Base-by-base conservation (phyloP, 805 yeast species). In the Pichia pseudocactophila region DNA sequence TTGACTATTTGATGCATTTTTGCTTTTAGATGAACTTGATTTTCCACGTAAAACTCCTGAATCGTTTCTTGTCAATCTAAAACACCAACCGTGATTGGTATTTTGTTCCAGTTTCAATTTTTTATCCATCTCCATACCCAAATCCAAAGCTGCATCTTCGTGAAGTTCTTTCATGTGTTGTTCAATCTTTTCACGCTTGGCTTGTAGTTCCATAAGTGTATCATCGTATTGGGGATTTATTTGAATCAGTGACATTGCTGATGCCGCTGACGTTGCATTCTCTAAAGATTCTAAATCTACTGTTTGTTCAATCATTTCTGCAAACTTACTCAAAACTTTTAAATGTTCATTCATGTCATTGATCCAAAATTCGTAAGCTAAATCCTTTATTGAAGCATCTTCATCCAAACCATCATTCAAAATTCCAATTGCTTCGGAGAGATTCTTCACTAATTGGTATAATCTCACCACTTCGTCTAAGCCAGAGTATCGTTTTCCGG, bases 181-280 rank as follows among this genome's bases (percentile, higher is more conserved):
- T 46, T 75, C 74, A 11, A 80, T 63, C 1, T 59, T 57, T 42
- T 78, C 82, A 20, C 88, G 66, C 46, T 77, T 68, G 27, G 63
- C 63, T 56, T 79, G 78, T 41, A 86, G 75, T 13, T 65, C 69
- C 38, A 76, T 69, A 44, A 92, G 68, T 9, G 80, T 71, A 34
- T 84, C 90, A 58, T 89, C 96, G 57, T 89, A 89, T 51, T 87
- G 96, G 3, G 96, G 87, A 50, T 80, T 82, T 41, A 92, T 85
- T 51, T 83, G 78, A 53, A 82, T 86, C 54, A 61, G 47, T 11
- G 55, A 48, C 2, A 52, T 39, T 8, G 49, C 47, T 18, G 54
- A 44, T 2, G 54, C 43, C 1, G 62, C 65, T 17, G 66, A 62
- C 46, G 92, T 95, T 41, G 86, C 85, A 36, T 80, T 71, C 36